phyloP scores from a whole-genome alignment of 176 grass and related monocot genomes.

The Puya raimondii region DNA sequence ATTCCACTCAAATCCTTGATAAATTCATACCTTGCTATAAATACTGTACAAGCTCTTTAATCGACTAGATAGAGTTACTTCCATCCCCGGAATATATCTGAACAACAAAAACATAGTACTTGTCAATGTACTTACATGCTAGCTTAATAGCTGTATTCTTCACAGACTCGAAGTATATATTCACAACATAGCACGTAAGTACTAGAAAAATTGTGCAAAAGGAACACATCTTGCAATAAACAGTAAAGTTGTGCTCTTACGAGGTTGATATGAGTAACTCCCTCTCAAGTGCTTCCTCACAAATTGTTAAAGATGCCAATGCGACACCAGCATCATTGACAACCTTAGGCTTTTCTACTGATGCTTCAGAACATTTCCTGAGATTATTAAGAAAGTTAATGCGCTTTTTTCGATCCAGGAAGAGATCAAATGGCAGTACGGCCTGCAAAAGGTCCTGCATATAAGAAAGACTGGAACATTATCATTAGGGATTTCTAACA shows the following conservation, averaged over 20 bases:
- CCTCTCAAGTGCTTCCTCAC: slow-evolving; percentile 91
- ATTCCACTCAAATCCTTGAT: background rate
- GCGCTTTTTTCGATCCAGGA: slow-evolving; percentile 86
- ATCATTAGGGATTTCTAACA: background rate
- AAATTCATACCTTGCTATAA: slow-evolving; percentile 72
- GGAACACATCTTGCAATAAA: background rate
- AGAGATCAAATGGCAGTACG: slow-evolving; percentile 93
- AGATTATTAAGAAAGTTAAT: slow-evolving; percentile 77
- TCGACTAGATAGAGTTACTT: slow-evolving; percentile 85
- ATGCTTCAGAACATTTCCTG: slow-evolving; percentile 55
- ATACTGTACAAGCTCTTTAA: slow-evolving; percentile 96
- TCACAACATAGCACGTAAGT: background rate
- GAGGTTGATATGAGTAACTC: slow-evolving; percentile 95
- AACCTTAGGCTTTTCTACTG: slow-evolving; percentile 52
- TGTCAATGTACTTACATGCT: slow-evolving; percentile 6
- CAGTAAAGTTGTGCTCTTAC: slow-evolving; percentile 34
- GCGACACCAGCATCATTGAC: slow-evolving; percentile 56
- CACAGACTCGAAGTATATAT: background rate
- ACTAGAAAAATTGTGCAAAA: slow-evolving; percentile 6
- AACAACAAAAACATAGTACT: slow-evolving; percentile 25
- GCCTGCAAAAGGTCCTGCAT: slow-evolving; percentile 79
- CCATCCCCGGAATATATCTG: slow-evolving; percentile 99
- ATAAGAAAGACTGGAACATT: slow-evolving; percentile 11
- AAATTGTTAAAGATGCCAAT: slow-evolving; percentile 81
- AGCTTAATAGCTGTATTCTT: background rate